phyloP scores from a whole-genome alignment of 2,329 filamentous ascomycete genomes.

The Fusarium siculi region DNA sequence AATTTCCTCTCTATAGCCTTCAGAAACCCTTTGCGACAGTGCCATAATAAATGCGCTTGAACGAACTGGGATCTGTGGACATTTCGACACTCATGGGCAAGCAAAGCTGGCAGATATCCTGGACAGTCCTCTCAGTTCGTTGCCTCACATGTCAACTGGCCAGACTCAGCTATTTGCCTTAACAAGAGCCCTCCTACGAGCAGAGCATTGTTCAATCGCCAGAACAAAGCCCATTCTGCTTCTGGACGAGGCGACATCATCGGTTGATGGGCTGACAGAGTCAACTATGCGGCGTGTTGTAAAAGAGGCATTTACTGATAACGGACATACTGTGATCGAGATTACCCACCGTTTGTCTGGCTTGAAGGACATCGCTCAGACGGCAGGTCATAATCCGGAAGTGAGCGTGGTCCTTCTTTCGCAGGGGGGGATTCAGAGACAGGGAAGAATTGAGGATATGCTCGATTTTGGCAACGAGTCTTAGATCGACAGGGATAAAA shows the following conservation, averaged over 20 bases:
- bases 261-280: background rate
- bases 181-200: background rate
- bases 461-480: background rate
- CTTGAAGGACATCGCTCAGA: too few species aligned
- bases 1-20: background rate
- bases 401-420: background rate
- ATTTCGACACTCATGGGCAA: background rate
- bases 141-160: background rate
- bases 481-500: background rate
- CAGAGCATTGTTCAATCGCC: background rate
- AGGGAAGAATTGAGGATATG: background rate
- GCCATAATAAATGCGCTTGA: too few species aligned
- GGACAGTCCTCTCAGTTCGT: background rate
- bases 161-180: background rate
- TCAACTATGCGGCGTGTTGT: background rate
- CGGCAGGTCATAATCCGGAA: too few species aligned
- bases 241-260: background rate
- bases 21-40: background rate
- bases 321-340: background rate
- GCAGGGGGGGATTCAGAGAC: background rate
- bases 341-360: background rate
- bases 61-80: background rate
- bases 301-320: fast-evolving
- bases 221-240: background rate
- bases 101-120: background rate